Base-by-base conservation (phyloP, 257 asterid genomes). In the Catharanthus roseus region DNA sequence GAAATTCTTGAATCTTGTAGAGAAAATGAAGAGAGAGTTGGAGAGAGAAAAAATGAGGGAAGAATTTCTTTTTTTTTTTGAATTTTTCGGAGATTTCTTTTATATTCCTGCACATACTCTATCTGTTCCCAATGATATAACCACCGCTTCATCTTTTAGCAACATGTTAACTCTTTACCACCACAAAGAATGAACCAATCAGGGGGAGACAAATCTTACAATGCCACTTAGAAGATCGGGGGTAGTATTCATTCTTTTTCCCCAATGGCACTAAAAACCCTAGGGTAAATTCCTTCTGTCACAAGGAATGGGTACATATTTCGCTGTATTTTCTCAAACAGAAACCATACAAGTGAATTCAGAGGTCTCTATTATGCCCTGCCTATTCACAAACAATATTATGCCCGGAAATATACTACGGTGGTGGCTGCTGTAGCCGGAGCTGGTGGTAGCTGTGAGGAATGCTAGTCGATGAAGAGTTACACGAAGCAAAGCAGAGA, bases 401-500 rank as follows among this genome's bases (percentile, higher is more conserved):
- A 38, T 38, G 36, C 49, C 57, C 23, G 42, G 42, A 38, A 6
- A 21, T 18, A 19, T 68, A 29, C 71, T 70, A 77, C 7, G 80
- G 79, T 65, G 68, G 86, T 29, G 88, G 85, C 65, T 76, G 49
- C 12, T 83, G 82, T 3, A 80, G 75, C 74, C 74, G 75, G 67
- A 74, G 53, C 56, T 78, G 86, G 72, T 76, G 58, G 72, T 26
- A 83, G 28, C 31, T 60, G 15, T 19, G 60, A 29, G 58, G 60
- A 41, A 42, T 15, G 24, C 18, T 47, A 28, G 23, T 24, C 33
- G 88, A 71, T 42, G 79, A 65, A 9, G 62, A 0, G 3, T 79
- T 80, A 66, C 75, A 75, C 21, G 87, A 72, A 33, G 89, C 72
- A 61, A 81, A 86, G 70, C 85, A 77, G 36, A 75, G 81, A 65